Evolutionary conservation across 2,329 filamentous ascomycete genomes (phyloP), one percentile per base, ranked within the genome.

Genomic region (Fusarium sp.): DNA sequence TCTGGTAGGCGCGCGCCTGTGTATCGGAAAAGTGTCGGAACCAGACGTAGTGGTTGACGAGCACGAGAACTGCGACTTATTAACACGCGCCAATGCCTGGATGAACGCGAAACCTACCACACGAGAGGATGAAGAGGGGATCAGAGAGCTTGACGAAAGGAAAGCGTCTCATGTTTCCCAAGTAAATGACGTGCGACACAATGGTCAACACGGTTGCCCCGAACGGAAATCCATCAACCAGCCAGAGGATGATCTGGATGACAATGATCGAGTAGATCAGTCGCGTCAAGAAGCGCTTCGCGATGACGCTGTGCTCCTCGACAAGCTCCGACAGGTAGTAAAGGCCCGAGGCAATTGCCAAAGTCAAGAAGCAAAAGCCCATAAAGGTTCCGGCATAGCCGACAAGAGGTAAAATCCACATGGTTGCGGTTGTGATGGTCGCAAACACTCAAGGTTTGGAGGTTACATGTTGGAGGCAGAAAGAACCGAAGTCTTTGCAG

Each of bases 251-350:
- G 11, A 91, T 71, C 82, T 98, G 96, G 8, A 95, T 82, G 34
- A 79, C 89, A 71, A 98, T 92, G 74, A 98, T 91, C 72, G 85
- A 86, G 85, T 98, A 98, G 79, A 98, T 98, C 66, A 98, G 87
- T 48, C 91, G 92, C 37, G 90, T 93, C 62, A 99, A 88, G n/a
- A 98, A 87, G 67, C 93, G 94, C 82, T 97, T 97, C 14, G 95
- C 94, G 72, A 97, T 85, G 13, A 98, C 96, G 5, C 96, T 98
- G 82, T 99, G 96, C 83, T 99, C 97, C 85, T 99, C 97, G 71
- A 99, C 97, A 16, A 98, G 92, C 83, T 99, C 97, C 27, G 96
- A 98, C 64, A 99, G 92, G 83, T 99, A 99, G 86, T 99, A 99
- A 30, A 99, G 91, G 41, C 97, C 97, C n/a, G 95, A 98, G 43